Base-by-base conservation (phyloP, 305 asterid species). In the Petunia hybrid region DNA sequence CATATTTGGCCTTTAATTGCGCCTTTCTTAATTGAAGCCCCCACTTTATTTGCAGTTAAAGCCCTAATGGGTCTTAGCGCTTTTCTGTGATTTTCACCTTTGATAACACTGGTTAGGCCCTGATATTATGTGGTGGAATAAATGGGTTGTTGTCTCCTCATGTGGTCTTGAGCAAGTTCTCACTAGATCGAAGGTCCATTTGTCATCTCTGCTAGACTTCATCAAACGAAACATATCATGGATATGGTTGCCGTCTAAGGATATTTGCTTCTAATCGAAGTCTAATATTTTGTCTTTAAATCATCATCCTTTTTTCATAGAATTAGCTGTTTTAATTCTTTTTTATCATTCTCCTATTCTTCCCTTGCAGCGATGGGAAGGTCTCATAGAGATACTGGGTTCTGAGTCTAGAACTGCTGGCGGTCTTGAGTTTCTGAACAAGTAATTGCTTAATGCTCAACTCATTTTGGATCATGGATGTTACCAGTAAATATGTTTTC, bases 341-440 rank as follows among this genome's bases (percentile, higher is more conserved):
- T 81, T 80, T 85, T 66, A 2, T 57, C 83, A 35, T 78, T 57
- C 51, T 79, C 63, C 76, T 60, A 67, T 74, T 22, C 48, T 73
- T 82, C 76, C 42, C 64, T 64, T 79, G 85, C 90, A 96, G 98
- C 98, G 90, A 91, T 96, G 99, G 99, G 99, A 96, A 90, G 98
- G 99, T 78, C 89, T 94, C 88, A 91, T 93, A 80, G 99, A 93
- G 80, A 85, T 96, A 85, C 89, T 94, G 80, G 98, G 95, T 59
- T 86, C 91, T 31, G 97, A 96, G 87, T 84, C 98, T 16, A 89
- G 87, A 84, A 88, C 93, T 77, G 93, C 97, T 41, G 97, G 98
- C 4, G 94, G 99, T 55, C 98, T 96, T 69, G 97, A 96, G 85
- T 96, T 96, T 89, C 83, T 96, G 91, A 93, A 91, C 83, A 94